These are phyloP conservation scores for Tetrapyrgos nigripes DNA, from an alignment of 1,284 basidiomycete species.

Conservation along the genomic window DNA sequence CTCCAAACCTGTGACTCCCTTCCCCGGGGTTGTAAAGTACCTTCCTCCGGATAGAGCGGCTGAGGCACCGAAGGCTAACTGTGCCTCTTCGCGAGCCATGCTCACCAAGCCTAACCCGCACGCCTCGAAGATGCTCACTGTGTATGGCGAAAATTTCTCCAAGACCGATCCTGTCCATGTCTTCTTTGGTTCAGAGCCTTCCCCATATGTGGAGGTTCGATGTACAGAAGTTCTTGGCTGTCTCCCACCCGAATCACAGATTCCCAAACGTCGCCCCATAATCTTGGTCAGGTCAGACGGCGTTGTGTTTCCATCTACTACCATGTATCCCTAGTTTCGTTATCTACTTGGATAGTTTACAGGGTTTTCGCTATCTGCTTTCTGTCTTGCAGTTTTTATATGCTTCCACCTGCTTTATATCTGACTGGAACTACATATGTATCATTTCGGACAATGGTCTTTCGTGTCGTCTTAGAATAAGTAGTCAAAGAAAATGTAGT, in stretches of 20 bases:
- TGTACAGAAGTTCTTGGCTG: slow-evolving; percentile 89
- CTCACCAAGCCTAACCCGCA: slow-evolving; percentile 77
- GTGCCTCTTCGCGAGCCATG: slow-evolving; percentile 65
- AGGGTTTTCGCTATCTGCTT: not conserved
- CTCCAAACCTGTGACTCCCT: slow-evolving; percentile 84
- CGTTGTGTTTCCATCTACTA: slow-evolving; percentile 89
- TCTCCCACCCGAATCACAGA: slow-evolving; percentile 70
- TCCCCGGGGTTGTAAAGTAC: slow-evolving; percentile 85
- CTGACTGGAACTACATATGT: slow-evolving; percentile 6
- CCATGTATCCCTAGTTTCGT: slow-evolving; percentile 73
- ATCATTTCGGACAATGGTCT: slow-evolving; percentile 8
- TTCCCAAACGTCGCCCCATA: slow-evolving; percentile 76
- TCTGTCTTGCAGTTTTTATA: not conserved
- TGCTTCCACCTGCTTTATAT: not conserved
- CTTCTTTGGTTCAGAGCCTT: slow-evolving; percentile 90
- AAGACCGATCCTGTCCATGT: slow-evolving; percentile 80
- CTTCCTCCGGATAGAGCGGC: slow-evolving; percentile 84
- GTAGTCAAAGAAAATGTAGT: too few relatives aligned
- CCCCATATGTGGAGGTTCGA: slow-evolving; percentile 86
- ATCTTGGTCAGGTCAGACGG: slow-evolving; percentile 90
- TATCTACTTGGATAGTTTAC: slow-evolving; percentile 6
- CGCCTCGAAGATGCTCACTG: slow-evolving; percentile 78
- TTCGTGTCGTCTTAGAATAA: too few relatives aligned
- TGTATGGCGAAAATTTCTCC: slow-evolving; percentile 91
- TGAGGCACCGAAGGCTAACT: slow-evolving; percentile 73